Evolutionary conservation across 768 basidiomycete species (phyloP), one percentile per base, ranked within the genome.

Genomic region (Pholiota molesta): DNA sequence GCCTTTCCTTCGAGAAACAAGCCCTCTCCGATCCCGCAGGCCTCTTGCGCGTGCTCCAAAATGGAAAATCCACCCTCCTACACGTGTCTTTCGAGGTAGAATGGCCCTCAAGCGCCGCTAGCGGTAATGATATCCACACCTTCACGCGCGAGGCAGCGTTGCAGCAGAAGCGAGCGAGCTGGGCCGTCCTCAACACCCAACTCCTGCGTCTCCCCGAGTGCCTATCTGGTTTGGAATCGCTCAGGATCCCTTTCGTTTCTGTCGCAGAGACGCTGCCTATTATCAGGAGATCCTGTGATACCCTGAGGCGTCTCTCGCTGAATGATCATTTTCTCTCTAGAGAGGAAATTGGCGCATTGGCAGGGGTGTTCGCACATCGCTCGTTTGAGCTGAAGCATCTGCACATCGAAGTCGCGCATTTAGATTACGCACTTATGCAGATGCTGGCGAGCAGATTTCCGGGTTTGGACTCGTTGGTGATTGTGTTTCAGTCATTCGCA

Each of bases 11-110:
- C 33, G 64, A 70, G 54, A 26, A 59, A 40, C 51, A 55, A 3
- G 60, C 64, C 17, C 64, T 78, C 9, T 71, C 71, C n/a, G 66
- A 72, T 44, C 61, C 71, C 0, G 65, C 69, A 23, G 60, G 66
- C 1, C 40, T 77, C 26, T 26, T 68, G 16, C 52, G 62, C 23
- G 45, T 76, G 45, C 54, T 77, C 16, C 47, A 64, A 19, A 49
- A 62, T 6, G 68, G 72, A 26, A 59, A 65, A 44, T 37, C 61
- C 14, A 62, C 58, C 11, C 67, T 76, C 11, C 63, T 64, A n/a
- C 60, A 68, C n/a, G 47, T 76, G 11, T 64, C 64, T 28, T 52
- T 77, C 13, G 63, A 56, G 2, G 68, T 68, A 42, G 67, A 57
- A 33, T 66, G 47, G 47, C 47, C 47, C 11, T 7, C n/a, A 6